Evolutionary conservation across 2,329 filamentous ascomycete species (phyloP), one percentile per base, ranked within the genome.

Genomic region (Cryphonectria radicalis): DNA sequence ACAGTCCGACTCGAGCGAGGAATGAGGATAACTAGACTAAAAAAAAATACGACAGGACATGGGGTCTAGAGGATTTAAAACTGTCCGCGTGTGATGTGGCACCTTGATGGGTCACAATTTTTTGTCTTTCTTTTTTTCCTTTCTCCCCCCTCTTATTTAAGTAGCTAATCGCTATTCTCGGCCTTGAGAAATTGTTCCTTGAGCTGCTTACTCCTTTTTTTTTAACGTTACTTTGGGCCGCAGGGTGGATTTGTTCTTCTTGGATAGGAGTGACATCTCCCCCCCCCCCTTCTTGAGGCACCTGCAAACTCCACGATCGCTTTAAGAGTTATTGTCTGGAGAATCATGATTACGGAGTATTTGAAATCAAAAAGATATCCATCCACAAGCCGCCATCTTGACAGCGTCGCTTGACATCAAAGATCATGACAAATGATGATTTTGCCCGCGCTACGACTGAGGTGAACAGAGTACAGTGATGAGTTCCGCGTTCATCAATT

Each of bases 1-100:
- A 6, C 62, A 22, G 63, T 62, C 50, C 13, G 69, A 64, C n/a
- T 46, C 40, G 19, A 28, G 55, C 7, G 42, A 40, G 10, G 69
- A 65, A 22, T 70, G n/a, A 37, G 5, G 59, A 37, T 10, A 17
- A n/a, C 28, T 14, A 50, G 46, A 22, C 7, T 11, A 0, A n/a
- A n/a, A 50, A 22, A 8, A n/a, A 50, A 22, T 2, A 50, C 46
- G 46, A 50, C 46, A n/a, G 46, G 46, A 50, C 46, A 11, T 11
- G 46, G 8, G 46, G 59, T 40, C 17, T 40, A 62, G 59, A 62
- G 32, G 59, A 40, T 62, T 62, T n/a, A 7, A 22, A 3, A 10
- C 3, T 50, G 46, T n/a, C 46, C 46, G 22, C 46, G 46, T n/a
- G 46, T n/a, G 46, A 8, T 62, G 59, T 35, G 35, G 7, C 35